Base-by-base conservation (phyloP, 169 alveolate genomes). In the Fabrea salina region DNA sequence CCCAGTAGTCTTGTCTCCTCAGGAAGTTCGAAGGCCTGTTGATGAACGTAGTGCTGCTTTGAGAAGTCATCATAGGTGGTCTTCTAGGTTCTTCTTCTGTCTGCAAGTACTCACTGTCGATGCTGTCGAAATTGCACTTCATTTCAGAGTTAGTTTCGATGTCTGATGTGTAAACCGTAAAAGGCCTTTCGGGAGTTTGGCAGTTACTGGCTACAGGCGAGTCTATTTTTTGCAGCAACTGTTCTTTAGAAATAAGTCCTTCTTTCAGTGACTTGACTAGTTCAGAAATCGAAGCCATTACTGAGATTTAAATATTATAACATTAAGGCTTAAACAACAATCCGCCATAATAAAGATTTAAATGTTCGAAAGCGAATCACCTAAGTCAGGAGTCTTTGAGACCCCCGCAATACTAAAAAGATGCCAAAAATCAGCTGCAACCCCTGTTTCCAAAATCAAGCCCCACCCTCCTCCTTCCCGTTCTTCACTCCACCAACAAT, bases 191-290 rank as follows among this genome's bases (percentile, higher is more conserved):
- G 16, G 56, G 16, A n/a, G 19, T n/a, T 47, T n/a, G 19, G 19
- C 30, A 47, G 16, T 47, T n/a, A 25, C 40, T 16, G 54, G 39
- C 32, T 8, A 30, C 32, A 35, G 43, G 51, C 11, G 22, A 33
- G 25, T 22, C 32, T 0, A 61, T 35, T 16, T 25, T 33, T 61
- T 61, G 54, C 11, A 61, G 11, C 74, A 61, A 35, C 49, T 61
- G 37, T 2, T 61, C 74, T 61, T 61, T 61, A n/a, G 51, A 16
- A 27, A 61, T 61, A 16, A 13, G 32, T 35, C 74, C 74, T 61
- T 61, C 74, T 61, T 61, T 61, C n/a, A 61, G 50, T 37, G 13
- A 37, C 13, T 61, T 51, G 2, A 61, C 49, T 1, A 61, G 74
- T 30, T 61, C 53, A 1, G 74, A 47, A 37, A 61, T 35, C 19